Conservation (phyloP, 805 yeast species). For the Cyberlindnera bimundalis region DNA sequence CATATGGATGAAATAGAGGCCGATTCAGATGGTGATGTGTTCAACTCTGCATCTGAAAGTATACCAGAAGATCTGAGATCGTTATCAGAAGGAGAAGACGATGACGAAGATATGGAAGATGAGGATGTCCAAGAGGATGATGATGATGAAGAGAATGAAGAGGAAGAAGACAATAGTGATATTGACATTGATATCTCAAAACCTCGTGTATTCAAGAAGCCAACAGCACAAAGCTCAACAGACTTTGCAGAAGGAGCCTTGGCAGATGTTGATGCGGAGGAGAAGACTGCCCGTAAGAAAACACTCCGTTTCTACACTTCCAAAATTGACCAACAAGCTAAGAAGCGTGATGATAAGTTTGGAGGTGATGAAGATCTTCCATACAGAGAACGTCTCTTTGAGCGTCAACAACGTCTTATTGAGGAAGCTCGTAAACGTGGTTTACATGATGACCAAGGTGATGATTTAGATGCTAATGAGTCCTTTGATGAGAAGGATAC, state of each 20-base stretch:
- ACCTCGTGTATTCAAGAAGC: slow-evolving; percentile 48
- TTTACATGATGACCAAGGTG: slow-evolving; percentile 49
- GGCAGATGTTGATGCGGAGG: slow-evolving; percentile 83
- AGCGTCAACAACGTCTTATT: slow-evolving; percentile 80
- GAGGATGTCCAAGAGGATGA: slow-evolving; percentile 17
- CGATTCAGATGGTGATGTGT: slow-evolving; percentile 18
- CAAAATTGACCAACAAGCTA: slow-evolving; percentile 82
- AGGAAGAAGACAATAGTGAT: slow-evolving; percentile 22
- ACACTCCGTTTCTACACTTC: slow-evolving; percentile 94
- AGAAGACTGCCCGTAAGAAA: slow-evolving; percentile 73
- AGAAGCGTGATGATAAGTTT: slow-evolving; percentile 54
- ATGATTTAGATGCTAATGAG: slow-evolving; percentile 52
- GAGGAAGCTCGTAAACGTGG: slow-evolving; percentile 92
- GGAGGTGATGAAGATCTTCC: slow-evolving; percentile 91
- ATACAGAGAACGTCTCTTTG: slow-evolving; percentile 83
- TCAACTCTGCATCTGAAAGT: slow-evolving; percentile 19
- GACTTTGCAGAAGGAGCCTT: slow-evolving; percentile 71
- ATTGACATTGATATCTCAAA: slow-evolving; percentile 49
- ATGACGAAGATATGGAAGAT: slow-evolving; percentile 16
- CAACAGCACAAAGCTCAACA: slow-evolving; percentile 30
- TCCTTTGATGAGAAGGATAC: slow-evolving; percentile 44
- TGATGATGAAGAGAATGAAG: slow-evolving; percentile 23
- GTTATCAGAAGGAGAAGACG: slow-evolving; percentile 10
- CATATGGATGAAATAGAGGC: slow-evolving; percentile 16
- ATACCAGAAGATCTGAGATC: slow-evolving; percentile 15